Evolutionary conservation across 148 eudicot species (phyloP), one percentile per base, ranked within the genome.

Genomic region (Diospyros lotus): DNA sequence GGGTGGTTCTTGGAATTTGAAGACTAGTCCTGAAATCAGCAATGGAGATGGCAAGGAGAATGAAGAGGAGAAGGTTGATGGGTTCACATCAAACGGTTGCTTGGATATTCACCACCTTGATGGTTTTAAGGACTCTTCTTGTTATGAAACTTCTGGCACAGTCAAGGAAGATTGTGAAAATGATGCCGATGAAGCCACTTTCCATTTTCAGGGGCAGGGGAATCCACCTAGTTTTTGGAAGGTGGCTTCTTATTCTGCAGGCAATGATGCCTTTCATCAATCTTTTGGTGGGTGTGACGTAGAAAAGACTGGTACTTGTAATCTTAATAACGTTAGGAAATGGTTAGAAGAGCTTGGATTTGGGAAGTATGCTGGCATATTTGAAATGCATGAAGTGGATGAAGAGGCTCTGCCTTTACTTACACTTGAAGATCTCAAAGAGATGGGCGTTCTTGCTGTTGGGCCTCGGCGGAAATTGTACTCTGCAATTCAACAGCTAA

Each of bases 321-420:
- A 54, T 75, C 71, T 53, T 54, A 41, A 66, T 64, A 65, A 64
- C 38, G 72, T 75, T 38, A 17, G 66, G 41, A 58, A 11, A 75
- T 75, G 78, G 78, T 67, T 75, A 66, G 78, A 75, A 66, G 78
- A 68, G 18, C 64, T 67, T 1, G 78, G 78, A 6, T 67, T 75
- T 68, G 72, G 73, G 28, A 75, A 69, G 12, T 75, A 66, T 58
- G 73, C 72, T 28, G 65, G 39, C n/a, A 11, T 75, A 69, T 75
- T 75, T 58, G 73, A 75, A 58, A 58, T 68, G 58, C 78, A 75
- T n/a, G 78, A 75, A 64, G 78, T 75, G 41, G 78, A 75, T 67
- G 55, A 67, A 66, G 72, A 66, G 56, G 72, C 72, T 54, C 46
- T 75, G 72, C 72, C 72, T 13, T 75, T 75, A 40, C 78, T 75